Conservation (phyloP, 148 eudicot genomes). For the Rhododendron mucronatum region DNA sequence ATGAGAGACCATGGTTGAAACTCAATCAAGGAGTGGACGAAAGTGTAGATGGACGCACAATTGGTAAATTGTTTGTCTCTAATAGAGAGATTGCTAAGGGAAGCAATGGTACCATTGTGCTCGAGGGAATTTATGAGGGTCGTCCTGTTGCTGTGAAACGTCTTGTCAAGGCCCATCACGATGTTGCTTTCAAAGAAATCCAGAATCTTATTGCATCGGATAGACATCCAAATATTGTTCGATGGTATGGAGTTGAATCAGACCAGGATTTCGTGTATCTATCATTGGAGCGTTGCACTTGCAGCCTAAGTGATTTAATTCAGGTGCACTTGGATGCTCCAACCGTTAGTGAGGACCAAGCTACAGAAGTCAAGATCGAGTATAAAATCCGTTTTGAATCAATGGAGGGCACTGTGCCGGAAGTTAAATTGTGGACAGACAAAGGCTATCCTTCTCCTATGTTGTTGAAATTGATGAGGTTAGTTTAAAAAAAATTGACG, state of each 20-base stretch:
- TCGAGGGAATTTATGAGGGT: conserved; percentile 86
- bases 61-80: conserved; percentile 67
- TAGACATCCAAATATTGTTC: conserved; percentile 78
- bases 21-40: conserved; percentile 35
- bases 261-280: conserved; percentile 87
- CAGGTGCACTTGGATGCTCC: conserved; percentile 33
- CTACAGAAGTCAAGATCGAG: conserved; percentile 30
- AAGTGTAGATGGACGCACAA: conserved; percentile 39
- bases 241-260: conserved; percentile 86
- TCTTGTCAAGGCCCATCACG: conserved; percentile 83
- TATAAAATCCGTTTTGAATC: conserved; percentile 31
- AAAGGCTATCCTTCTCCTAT: conserved; percentile 74
- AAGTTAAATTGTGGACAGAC: conserved; percentile 54
- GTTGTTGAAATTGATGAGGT: conserved; percentile 82
- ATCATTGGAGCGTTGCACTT: conserved; percentile 73
- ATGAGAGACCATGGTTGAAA: conserved; percentile 28
- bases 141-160: conserved; percentile 94
- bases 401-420: conserved; percentile 42
- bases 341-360: conserved; percentile 12
- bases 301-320: conserved; percentile 73
- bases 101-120: conserved; percentile 90
- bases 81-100: conserved; percentile 83
- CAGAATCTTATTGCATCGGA: conserved; percentile 90
- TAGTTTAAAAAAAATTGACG: conserved; percentile 5
- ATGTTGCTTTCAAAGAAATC: conserved; percentile 86